phyloP scores from a whole-genome alignment of 768 basidiomycete species.

The Tricholoma terreum region DNA sequence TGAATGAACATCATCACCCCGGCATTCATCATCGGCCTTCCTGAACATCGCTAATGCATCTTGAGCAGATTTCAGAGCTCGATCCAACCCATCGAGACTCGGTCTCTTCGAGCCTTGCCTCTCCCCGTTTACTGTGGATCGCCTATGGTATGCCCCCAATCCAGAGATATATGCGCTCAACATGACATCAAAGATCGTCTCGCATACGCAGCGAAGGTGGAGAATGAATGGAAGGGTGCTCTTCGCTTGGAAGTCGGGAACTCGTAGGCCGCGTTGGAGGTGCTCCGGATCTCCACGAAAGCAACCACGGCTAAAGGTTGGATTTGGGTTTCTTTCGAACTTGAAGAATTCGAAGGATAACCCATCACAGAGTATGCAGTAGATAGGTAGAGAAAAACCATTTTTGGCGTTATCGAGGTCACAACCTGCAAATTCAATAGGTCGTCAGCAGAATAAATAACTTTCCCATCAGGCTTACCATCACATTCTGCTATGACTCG shows the following conservation, averaged over 20 bases:
- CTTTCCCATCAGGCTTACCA: conserved; percentile 11
- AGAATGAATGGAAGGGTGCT: not conserved
- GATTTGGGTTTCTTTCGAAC: not conserved
- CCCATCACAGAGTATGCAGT: not conserved
- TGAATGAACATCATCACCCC: conserved; percentile 10
- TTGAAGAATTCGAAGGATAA: not conserved
- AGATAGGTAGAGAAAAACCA: not conserved
- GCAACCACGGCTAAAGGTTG: not conserved
- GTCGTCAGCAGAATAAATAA: not conserved
- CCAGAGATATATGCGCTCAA: not conserved
- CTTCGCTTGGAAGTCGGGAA: not conserved
- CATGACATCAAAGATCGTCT: not conserved
- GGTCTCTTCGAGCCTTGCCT: not conserved
- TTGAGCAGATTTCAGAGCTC: not conserved
- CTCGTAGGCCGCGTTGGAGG: not conserved
- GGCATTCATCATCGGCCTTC: not conserved
- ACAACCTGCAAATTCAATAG: not conserved
- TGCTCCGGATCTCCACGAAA: not conserved
- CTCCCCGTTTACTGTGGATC: not conserved
- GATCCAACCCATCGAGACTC: not conserved
- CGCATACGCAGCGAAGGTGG: no score
- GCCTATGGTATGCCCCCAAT: not conserved
- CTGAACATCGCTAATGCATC: not conserved
- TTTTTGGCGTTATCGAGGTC: not conserved
- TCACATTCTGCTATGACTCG: conserved; percentile 19